Percentiles rank a stretch among this genome's conserved stretches.
phyloP scores from a whole-genome alignment of 108 stramenopile genomes.

The Discostella stelligeroides region DNA sequence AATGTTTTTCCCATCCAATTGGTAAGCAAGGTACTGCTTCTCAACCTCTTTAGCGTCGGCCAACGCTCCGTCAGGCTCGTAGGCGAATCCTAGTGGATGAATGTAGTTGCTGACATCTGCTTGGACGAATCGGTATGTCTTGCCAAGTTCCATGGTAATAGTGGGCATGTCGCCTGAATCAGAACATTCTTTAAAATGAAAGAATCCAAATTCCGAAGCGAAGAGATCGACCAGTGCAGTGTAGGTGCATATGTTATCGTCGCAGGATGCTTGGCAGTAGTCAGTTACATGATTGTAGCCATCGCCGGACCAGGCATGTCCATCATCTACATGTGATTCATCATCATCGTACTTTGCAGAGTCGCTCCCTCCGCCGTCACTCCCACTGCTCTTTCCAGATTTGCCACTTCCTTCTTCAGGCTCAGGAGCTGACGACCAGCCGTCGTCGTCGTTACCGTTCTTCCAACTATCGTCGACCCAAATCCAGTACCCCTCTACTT shows the following conservation, averaged over 20 bases:
- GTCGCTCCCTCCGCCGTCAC: too few species aligned
- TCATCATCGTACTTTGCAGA: too few species aligned
- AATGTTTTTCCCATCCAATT: conserved; percentile 68
- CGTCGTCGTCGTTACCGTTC: too few species aligned
- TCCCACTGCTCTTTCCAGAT: too few species aligned
- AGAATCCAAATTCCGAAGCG: conserved; percentile 70
- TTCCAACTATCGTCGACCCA: too few species aligned
- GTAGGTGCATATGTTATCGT: conserved; percentile 18
- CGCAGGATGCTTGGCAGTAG: conserved; percentile 26
- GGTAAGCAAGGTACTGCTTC: conserved; percentile 52
- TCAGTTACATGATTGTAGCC: neutral
- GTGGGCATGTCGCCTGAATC: conserved; percentile 59
- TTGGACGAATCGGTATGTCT: conserved; percentile 83
- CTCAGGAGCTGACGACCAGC: too few species aligned
- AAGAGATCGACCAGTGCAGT: conserved; percentile 37
- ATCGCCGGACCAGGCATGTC: too few species aligned
- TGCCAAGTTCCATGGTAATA: conserved; percentile 72
- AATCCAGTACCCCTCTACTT: too few species aligned
- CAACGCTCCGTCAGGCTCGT: conserved; percentile 84
- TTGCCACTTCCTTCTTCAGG: too few species aligned
- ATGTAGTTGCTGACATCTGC: conserved; percentile 53
- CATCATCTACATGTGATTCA: too few species aligned
- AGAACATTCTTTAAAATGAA: conserved; percentile 72
- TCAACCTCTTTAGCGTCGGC: conserved; percentile 78
- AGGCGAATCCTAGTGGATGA: conserved; percentile 91